Base-by-base conservation (phyloP, 331 rosid species). In the Saraca asoca region DNA sequence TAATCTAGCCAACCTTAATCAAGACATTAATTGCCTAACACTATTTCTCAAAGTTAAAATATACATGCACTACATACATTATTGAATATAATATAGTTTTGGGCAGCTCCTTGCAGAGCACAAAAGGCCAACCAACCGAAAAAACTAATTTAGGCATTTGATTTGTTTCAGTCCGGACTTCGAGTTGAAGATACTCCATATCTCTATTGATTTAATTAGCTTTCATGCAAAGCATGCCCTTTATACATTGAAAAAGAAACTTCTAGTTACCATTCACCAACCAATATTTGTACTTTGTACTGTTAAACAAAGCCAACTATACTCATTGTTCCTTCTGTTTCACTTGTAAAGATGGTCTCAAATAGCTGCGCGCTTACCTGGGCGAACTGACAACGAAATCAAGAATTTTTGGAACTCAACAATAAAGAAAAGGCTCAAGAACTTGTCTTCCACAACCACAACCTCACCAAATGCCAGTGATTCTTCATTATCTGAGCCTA, bases 361-460 rank as follows among this genome's bases (percentile, higher is more conserved):
- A 72, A 93, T 93, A 66, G 96, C 98, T 9, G 87, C 98, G 0
- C 81, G 90, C 2, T 74, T 93, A 46, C 96, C 98, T 0, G 98
- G 96, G 0, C 24, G 98, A 74, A 93, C 98, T 0, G 96, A 93
- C 76, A 89, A 92, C 7, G 98, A 92, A 55, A 89, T 92, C 49
- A 92, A 93, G 74, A 93, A 93, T 45, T 93, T 93, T 64, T 93
- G 96, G 98, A 93, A 93, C 19, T 89, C 96, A 7, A 82, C 95
- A 2, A 83, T 93, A 37, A 93, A 89, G 85, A 93, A 83, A 72
- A 81, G 91, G 60, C 78, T 87, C 16, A 89, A 87, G 85, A 84
- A 75, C 72, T 10, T 85, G 77, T 74, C 95, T 1, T 73, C 82
- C 10, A 17, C 82, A 6, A 73, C 82, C 12, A 72, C 80, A 18